Percentiles rank a stretch among this genome's conserved stretches.
These are phyloP conservation scores for Tritrichomonas foetus DNA, from an alignment of 208 protist species.

Conservation along the genomic window DNA sequence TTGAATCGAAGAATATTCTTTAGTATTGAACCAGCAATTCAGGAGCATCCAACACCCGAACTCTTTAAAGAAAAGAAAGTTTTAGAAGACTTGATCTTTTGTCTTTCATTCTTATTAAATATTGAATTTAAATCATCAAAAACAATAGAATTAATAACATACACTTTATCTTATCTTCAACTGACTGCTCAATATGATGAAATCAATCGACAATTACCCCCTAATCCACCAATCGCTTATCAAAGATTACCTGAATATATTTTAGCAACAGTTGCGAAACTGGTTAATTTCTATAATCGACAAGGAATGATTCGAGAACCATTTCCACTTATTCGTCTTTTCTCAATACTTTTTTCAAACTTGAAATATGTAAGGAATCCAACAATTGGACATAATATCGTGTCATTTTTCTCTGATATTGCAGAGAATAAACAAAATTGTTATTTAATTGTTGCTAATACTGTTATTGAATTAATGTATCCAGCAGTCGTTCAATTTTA, in stretches of 20 bases:
- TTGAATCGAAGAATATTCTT: background rate
- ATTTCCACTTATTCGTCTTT: background rate
- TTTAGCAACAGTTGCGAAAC: background rate
- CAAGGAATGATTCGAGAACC: background rate
- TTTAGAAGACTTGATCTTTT: background rate
- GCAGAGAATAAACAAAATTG: background rate
- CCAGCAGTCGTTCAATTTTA: background rate
- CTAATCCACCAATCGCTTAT: background rate
- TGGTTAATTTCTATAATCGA: background rate
- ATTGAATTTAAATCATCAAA: background rate
- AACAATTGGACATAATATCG: background rate
- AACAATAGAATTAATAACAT: background rate
- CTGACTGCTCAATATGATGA: background rate
- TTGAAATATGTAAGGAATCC: background rate
- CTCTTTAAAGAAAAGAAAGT: background rate
- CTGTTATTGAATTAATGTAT: background rate
- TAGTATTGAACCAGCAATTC: background rate
- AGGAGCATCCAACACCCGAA: background rate
- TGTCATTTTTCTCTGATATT: background rate
- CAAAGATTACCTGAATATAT: background rate
- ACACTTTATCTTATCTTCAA: background rate
- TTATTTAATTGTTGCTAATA: background rate
- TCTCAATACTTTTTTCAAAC: background rate
- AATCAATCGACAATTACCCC: background rate
- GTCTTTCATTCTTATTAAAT: background rate